These are phyloP conservation scores for Linanthus parryae DNA, from an alignment of 148 eudicot genomes.

Conservation along the genomic window DNA sequence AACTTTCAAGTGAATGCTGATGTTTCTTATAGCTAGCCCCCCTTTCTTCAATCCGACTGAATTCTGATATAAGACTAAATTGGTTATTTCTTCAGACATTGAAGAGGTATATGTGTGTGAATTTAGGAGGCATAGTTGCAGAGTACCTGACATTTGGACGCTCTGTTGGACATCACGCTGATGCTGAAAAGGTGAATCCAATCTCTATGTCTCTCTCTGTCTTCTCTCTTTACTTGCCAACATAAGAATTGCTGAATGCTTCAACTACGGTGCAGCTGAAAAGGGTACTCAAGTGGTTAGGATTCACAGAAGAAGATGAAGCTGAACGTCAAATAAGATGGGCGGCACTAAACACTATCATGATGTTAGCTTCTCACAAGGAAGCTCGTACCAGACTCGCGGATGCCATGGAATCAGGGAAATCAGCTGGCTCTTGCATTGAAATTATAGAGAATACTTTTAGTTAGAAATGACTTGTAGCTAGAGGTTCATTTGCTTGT, in stretches of 20 bases:
- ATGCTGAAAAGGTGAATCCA: neutral
- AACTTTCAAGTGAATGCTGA: too few relatives aligned
- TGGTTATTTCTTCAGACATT: too few relatives aligned
- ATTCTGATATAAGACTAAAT: too few relatives aligned
- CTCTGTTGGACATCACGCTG: constrained; percentile 4
- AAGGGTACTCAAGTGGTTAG: constrained; percentile 8
- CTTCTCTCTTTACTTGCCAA: neutral
- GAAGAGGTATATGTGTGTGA: constrained; percentile 9
- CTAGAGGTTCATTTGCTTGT: too few relatives aligned
- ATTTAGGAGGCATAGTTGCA: constrained; percentile 6
- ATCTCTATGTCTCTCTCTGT: neutral
- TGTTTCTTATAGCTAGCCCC: too few relatives aligned
- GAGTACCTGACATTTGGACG: constrained; percentile 4
- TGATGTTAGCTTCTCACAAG: constrained; percentile 5
- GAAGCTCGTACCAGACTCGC: constrained; percentile 18
- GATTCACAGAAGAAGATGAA: constrained; percentile 11
- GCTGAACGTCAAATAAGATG: constrained; percentile 6
- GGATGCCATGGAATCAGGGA: constrained; percentile 15
- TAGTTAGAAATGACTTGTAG: too few relatives aligned
- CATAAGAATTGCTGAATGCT: too few relatives aligned
- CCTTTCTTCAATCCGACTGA: too few relatives aligned
- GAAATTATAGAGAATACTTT: constrained; percentile 12
- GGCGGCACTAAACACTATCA: constrained; percentile 12
- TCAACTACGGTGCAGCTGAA: constrained; percentile 4
- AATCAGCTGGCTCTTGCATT: constrained; percentile 17